Evolutionary conservation across 1,284 basidiomycete genomes (phyloP), one percentile per base, ranked within the genome.

Genomic region (Melampsora larici-populina): DNA sequence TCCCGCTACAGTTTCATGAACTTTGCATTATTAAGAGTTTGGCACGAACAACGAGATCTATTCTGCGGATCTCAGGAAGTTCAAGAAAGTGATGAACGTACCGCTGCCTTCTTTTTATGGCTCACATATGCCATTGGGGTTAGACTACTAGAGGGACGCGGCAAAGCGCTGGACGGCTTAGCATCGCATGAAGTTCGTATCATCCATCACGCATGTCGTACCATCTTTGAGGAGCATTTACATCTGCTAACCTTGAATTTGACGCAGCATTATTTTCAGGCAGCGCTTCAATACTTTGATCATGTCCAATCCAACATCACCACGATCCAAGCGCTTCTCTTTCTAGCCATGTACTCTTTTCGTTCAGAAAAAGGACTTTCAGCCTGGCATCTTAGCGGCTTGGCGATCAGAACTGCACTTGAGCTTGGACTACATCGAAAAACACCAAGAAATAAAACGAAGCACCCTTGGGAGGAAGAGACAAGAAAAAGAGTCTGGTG

Each of bases 311-410:
- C 72, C 13, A 75, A 75, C 51, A 75, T 51, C 24, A 75, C 72
- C 36, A 75, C 72, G n/a, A 75, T 75, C 26, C 72, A 75, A 60
- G 72, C 29, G 29, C 64, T 75, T 21, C 72, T 75, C 9, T 75
- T 75, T 33, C 55, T 75, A 58, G 72, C 72, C 13, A 75, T 75
- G 72, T 75, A 75, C 51, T 75, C 72, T 55, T 75, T 75, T 51
- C 72, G 72, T 18, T 58, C 72, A 13, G 49, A 63, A 9, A 67
- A 67, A 21, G 72, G 72, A 26, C 51, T 75, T 24, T 75, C 72
- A 1, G 64, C 72, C 51, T 75, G 72, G 72, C 72, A 75, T 46
- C 55, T 75, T n/a, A 67, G 63, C 15, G 72, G 72, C 49, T 65
- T 75, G 48, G 72, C 72, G n/a, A 67, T 75, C 46, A 66, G 72